phyloP scores from a whole-genome alignment of 1,139 yeast species.

The Saccharomyces hybrid region DNA sequence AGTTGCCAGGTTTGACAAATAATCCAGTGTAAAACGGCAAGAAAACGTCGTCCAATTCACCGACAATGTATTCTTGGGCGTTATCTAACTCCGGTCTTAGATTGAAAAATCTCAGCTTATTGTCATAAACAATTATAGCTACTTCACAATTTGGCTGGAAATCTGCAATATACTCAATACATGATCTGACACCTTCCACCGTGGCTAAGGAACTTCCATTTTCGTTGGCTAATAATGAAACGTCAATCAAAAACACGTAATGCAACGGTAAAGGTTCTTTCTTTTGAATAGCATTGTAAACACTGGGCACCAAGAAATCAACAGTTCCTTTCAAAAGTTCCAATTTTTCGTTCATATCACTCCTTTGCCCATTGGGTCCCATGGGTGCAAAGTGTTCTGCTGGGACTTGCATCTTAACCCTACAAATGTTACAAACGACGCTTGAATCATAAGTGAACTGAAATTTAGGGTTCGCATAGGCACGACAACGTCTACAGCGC shows the following conservation, averaged over 20 bases:
- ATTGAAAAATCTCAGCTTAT: slow-evolving; percentile 66
- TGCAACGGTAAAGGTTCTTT: slow-evolving; percentile 45
- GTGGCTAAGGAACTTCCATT: slow-evolving; percentile 50
- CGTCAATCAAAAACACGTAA: slow-evolving; percentile 73
- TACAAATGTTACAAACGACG: slow-evolving; percentile 84
- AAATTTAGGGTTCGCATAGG: slow-evolving; percentile 83
- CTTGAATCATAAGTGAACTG: slow-evolving; percentile 54
- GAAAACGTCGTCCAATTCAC: slow-evolving; percentile 75
- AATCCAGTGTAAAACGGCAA: slow-evolving; percentile 74
- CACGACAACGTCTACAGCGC: slow-evolving; percentile 84
- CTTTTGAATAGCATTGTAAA: slow-evolving; percentile 50
- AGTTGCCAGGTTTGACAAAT: slow-evolving; percentile 70
- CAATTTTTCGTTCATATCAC: slow-evolving; percentile 60
- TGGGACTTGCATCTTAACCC: slow-evolving; percentile 66
- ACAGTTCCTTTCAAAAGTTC: slow-evolving; percentile 80
- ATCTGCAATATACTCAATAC: slow-evolving; percentile 29
- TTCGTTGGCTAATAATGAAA: slow-evolving; percentile 56
- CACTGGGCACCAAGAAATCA: slow-evolving; percentile 71
- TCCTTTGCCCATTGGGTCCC: slow-evolving; percentile 51
- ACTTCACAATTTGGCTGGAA: slow-evolving; percentile 41
- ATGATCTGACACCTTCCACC: slow-evolving; percentile 63
- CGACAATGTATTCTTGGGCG: slow-evolving; percentile 58
- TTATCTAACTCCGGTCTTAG: slow-evolving; percentile 48
- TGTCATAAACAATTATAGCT: slow-evolving; percentile 73
- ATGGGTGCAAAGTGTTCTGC: slow-evolving; percentile 58